Evolutionary conservation across 164 flowering plant genomes (phyloP).

Genomic region (Piper longum): DNA sequence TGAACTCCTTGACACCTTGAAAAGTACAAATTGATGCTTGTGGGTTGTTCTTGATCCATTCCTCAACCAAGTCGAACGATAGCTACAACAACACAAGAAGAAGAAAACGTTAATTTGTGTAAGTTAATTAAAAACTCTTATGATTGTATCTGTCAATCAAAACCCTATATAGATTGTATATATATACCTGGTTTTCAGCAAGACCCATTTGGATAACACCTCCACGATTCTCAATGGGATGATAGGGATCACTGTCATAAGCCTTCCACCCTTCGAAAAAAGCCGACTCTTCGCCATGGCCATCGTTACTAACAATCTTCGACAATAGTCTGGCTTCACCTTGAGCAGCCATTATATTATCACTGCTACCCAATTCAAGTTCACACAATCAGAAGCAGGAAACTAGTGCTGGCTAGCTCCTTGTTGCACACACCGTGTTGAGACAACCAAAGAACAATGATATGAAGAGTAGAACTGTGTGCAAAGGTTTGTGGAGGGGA

Average conservation of each 20-base stretch:
- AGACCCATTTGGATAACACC: constrained; percentile 29
- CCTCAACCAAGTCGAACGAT: constrained; percentile 29
- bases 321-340: constrained; percentile 5
- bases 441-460: no score
- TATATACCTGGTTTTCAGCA: constrained; percentile 21
- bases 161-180: background rate
- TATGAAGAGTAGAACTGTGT: no score
- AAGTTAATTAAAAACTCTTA: no score
- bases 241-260: constrained; percentile 18
- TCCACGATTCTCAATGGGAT: constrained; percentile 12
- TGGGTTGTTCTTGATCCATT: constrained; percentile 49
- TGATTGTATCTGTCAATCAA: no score
- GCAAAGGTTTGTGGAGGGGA: no score
- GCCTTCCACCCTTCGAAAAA: constrained; percentile 27
- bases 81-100: constrained; percentile 19
- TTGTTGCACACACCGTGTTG: no score
- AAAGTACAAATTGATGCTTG: constrained; percentile 46
- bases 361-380: background rate
- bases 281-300: constrained; percentile 21
- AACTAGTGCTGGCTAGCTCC: no score
- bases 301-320: constrained; percentile 15
- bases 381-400: background rate
- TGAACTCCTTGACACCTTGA: constrained; percentile 36
- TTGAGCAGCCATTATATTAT: background rate
- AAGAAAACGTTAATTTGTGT: no score